A percentile compares a stretch with the other conserved stretches of the same genome.
These are phyloP conservation scores for Cyclaneusma minus DNA, from an alignment of 2,329 filamentous ascomycete genomes.

Conservation along the genomic window DNA sequence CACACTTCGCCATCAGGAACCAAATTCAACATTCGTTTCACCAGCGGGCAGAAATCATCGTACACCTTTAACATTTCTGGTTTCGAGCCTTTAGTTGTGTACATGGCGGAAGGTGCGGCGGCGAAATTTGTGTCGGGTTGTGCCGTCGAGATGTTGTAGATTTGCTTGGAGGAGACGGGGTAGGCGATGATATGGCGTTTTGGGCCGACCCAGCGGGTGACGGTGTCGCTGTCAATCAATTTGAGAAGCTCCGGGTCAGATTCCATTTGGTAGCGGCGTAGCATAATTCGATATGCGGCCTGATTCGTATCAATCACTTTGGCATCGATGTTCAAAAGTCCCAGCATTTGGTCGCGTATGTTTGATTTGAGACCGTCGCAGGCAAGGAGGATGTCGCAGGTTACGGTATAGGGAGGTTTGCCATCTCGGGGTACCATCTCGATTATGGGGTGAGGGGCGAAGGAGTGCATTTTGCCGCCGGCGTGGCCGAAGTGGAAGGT, in stretches of 20 bases:
- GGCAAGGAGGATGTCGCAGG: conserved; percentile 36
- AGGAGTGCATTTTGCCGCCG: conserved; percentile 40
- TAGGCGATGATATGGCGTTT: conserved; percentile 67
- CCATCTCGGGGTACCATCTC: conserved; percentile 40
- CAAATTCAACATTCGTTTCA: conserved; percentile 41
- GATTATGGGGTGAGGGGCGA: conserved; percentile 42
- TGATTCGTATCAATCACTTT: conserved; percentile 55
- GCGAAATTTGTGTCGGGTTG: conserved; percentile 48
- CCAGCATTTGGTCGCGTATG: conserved; percentile 37
- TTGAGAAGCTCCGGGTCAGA: conserved; percentile 49
- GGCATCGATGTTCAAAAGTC: conserved; percentile 14
- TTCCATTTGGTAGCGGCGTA: conserved; percentile 50
- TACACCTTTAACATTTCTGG: conserved; percentile 44
- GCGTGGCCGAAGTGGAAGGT: conserved; percentile 51
- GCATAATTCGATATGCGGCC: conserved; percentile 67
- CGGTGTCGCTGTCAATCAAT: conserved; percentile 51
- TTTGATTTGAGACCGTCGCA: conserved; percentile 40
- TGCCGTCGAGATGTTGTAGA: conserved; percentile 48
- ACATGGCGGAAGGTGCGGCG: conserved; percentile 38
- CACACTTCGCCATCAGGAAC: conserved; percentile 47
- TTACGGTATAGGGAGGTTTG: conserved; percentile 32
- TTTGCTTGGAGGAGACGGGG: conserved; percentile 48
- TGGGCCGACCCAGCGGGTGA: conserved; percentile 63
- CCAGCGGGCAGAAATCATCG: conserved; percentile 40
- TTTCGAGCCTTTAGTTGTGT: conserved; percentile 49